phyloP scores from a whole-genome alignment of 2,329 filamentous ascomycete genomes.

The Venturia asperata region DNA sequence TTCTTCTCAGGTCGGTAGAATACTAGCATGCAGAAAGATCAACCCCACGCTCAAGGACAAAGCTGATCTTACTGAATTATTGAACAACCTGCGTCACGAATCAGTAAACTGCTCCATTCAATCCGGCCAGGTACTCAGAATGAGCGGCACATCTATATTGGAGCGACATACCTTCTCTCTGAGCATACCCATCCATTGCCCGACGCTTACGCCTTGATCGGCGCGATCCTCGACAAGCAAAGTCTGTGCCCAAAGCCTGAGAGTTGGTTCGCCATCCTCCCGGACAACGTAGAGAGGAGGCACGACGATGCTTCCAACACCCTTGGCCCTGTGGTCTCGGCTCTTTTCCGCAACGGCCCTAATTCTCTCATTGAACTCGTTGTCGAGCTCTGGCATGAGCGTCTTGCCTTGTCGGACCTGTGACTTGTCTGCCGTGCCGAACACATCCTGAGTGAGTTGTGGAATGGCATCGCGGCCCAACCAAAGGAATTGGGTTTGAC shows the following conservation, averaged over 20 bases:
- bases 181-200: constrained; percentile 86
- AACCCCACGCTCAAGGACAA: constrained; percentile 9
- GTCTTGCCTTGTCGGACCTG: constrained; percentile 89
- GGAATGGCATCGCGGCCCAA: constrained; percentile 87
- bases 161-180: constrained; percentile 72
- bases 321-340: constrained; percentile 74
- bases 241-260: constrained; percentile 96
- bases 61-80: constrained; percentile 3
- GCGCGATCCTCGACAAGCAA: constrained; percentile 90
- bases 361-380: constrained; percentile 93
- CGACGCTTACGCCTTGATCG: constrained; percentile 86
- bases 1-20: not conserved
- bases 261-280: constrained; percentile 89
- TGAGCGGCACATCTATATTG: constrained; percentile 6
- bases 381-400: constrained; percentile 77
- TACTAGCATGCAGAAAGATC: not conserved
- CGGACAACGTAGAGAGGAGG: constrained; percentile 89
- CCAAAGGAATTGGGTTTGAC: constrained; percentile 97
- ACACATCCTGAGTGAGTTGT: constrained; percentile 81
- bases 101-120: not conserved
- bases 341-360: constrained; percentile 89
- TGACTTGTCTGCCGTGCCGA: constrained; percentile 75
- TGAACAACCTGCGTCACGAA: constrained; percentile 15
- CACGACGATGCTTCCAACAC: constrained; percentile 86
- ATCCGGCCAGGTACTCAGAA: constrained; percentile 15